Percentiles rank a stretch among this genome's conserved stretches.
phyloP scores from a whole-genome alignment of 208 protist species.

The Lotmaria passim region DNA sequence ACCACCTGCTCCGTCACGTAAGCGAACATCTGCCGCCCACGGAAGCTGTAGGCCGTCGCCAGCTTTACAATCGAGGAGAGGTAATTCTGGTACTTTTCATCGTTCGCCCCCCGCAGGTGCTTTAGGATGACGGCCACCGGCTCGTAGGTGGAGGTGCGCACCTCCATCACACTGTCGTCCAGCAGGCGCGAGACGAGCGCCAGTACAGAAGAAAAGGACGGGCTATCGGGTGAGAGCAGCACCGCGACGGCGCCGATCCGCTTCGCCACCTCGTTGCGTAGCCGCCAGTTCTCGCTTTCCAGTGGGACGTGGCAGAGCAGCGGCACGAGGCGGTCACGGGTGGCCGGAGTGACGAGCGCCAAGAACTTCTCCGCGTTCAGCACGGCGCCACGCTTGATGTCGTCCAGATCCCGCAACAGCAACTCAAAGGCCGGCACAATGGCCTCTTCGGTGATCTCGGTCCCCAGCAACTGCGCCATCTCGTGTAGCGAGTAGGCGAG shows the following conservation, averaged over 20 bases:
- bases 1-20: conserved; percentile 85
- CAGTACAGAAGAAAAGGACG: conserved; percentile 56
- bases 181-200: conserved; percentile 80
- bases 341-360: conserved; percentile 53
- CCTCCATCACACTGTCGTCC: conserved; percentile 92
- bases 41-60: conserved; percentile 78
- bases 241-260: conserved; percentile 80
- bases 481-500: conserved; percentile 96
- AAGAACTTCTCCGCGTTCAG: conserved; percentile 86
- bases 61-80: conserved; percentile 75
- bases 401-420: conserved; percentile 96
- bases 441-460: conserved; percentile 81
- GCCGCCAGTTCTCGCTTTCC: conserved; percentile 94
- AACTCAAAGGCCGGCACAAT: conserved; percentile 93
- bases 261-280: conserved; percentile 92
- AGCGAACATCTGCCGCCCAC: conserved; percentile 87
- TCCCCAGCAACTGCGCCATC: conserved; percentile 91
- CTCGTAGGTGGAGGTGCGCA: conserved; percentile 82
- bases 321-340: conserved; percentile 74
- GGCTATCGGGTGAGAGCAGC: conserved; percentile 68
- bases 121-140: conserved; percentile 78
- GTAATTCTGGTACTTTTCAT: conserved; percentile 54
- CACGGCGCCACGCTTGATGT: conserved; percentile 95
- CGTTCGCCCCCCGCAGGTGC: conserved; percentile 50
- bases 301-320: conserved; percentile 80